Evolutionary conservation across 148 eudicot species (phyloP).

Genomic region (Vaccinium darrowii): DNA sequence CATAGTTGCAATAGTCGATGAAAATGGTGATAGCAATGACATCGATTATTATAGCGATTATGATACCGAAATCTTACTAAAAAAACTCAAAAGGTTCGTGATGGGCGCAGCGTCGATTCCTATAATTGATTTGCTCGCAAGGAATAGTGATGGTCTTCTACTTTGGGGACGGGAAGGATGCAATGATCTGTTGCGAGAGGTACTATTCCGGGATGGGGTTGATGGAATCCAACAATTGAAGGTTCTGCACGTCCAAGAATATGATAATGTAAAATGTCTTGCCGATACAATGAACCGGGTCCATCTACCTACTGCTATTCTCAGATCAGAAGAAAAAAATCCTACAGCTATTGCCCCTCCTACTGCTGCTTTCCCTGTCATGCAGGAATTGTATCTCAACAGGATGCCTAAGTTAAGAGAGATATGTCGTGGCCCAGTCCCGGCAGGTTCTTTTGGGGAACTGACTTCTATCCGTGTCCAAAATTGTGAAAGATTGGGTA

Average conservation of each 20-base stretch:
- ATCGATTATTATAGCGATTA: too few relatives aligned
- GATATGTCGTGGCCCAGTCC: not conserved
- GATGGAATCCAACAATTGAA: slow-evolving; percentile 19
- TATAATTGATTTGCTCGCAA: too few relatives aligned
- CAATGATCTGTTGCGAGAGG: too few relatives aligned
- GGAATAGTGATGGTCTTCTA: too few relatives aligned
- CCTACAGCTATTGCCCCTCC: too few relatives aligned
- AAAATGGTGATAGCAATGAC: too few relatives aligned
- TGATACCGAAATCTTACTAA: too few relatives aligned
- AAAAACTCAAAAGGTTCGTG: too few relatives aligned
- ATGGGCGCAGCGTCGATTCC: too few relatives aligned
- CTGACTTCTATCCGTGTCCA: not conserved
- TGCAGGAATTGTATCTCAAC: not conserved
- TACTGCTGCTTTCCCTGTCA: not conserved
- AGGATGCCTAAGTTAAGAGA: slow-evolving; percentile 6
- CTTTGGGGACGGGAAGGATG: too few relatives aligned
- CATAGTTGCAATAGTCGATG: too few relatives aligned
- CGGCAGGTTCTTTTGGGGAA: slow-evolving; percentile 8
- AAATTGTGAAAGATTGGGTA: not conserved
- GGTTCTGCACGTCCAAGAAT: not conserved
- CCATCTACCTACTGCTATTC: not conserved
- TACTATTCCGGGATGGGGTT: not conserved
- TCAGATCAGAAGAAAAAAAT: too few relatives aligned
- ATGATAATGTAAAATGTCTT: slow-evolving; percentile 15
- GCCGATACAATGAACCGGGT: not conserved